Percentiles rank a stretch among this genome's conserved stretches.
phyloP scores from a whole-genome alignment of 139 green algal species.

The Chlamydomonas sp. region DNA sequence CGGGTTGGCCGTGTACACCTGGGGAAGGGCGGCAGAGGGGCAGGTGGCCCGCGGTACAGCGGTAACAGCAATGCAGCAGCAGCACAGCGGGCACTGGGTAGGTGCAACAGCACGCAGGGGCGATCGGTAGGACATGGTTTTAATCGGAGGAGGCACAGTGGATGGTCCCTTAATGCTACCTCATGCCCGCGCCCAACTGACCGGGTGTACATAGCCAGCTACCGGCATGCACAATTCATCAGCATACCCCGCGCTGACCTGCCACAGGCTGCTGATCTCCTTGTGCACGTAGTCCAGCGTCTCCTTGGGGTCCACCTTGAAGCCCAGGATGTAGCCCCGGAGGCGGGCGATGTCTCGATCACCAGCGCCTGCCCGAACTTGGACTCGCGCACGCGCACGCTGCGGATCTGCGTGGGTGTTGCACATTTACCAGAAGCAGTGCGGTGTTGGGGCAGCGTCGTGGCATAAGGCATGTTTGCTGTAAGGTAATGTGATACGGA shows the following conservation, averaged over 20 bases:
- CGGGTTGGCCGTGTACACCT: constrained; percentile 64
- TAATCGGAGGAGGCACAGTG: too few species aligned
- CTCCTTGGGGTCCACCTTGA: constrained; percentile 75
- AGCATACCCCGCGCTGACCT: constrained; percentile 39
- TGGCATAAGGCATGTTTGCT: not conserved
- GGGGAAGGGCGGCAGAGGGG: not conserved
- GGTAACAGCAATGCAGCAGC: not conserved
- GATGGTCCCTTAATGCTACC: too few species aligned
- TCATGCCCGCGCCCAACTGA: too few species aligned
- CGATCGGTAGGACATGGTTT: too few species aligned
- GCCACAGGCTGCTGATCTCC: constrained; percentile 69
- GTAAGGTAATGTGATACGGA: not conserved
- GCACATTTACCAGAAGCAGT: not conserved
- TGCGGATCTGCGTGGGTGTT: constrained; percentile 55
- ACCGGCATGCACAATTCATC: too few species aligned
- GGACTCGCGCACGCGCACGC: constrained; percentile 66
- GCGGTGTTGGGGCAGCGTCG: not conserved
- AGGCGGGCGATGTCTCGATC: constrained; percentile 64
- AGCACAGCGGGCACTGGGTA: too few species aligned
- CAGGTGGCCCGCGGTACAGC: not conserved
- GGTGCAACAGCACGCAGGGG: too few species aligned
- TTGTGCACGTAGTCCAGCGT: constrained; percentile 76
- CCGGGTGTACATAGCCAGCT: too few species aligned
- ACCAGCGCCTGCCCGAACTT: constrained; percentile 85
- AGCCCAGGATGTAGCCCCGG: constrained; percentile 81